A percentile compares a stretch with the other conserved stretches of the same genome.
phyloP scores from a whole-genome alignment of 768 basidiomycete genomes.

The Termitomyces sp. region DNA sequence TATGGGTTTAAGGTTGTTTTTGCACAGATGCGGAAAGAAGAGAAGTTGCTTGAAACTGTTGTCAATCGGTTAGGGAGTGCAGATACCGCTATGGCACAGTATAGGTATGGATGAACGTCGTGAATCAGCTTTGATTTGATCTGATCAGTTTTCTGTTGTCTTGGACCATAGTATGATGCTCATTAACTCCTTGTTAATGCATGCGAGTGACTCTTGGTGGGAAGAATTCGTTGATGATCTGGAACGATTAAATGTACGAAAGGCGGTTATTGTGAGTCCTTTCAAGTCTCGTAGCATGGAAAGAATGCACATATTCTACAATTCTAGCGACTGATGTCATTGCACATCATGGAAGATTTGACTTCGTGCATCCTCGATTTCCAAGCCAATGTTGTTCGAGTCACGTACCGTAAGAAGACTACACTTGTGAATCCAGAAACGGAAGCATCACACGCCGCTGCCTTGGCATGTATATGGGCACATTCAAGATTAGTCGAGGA shows the following conservation, averaged over 20 bases:
- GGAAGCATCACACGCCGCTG: conserved; percentile 50
- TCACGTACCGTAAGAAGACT: conserved; percentile 76
- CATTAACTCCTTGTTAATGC: conserved; percentile 78
- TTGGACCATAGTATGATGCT: conserved; percentile 71
- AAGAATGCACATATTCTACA: not conserved
- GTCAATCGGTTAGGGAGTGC: conserved; percentile 73
- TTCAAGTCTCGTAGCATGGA: not conserved
- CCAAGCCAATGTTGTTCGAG: conserved; percentile 78
- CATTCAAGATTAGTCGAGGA: conserved; percentile 52
- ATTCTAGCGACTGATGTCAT: conserved; percentile 72
- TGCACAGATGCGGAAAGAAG: conserved; percentile 73
- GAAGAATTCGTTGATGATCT: conserved; percentile 72
- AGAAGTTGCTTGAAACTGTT: conserved; percentile 73
- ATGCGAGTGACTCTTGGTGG: conserved; percentile 76
- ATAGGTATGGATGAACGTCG: conserved; percentile 47
- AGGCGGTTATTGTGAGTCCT: conserved; percentile 70
- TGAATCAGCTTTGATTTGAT: not conserved
- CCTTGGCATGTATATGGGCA: conserved; percentile 67
- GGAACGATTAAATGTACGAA: conserved; percentile 72
- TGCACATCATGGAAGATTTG: conserved; percentile 75
- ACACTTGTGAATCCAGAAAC: conserved; percentile 67
- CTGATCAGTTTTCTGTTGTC: conserved; percentile 1
- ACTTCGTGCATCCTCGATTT: conserved; percentile 84
- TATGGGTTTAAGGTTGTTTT: conserved; percentile 85
- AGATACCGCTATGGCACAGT: conserved; percentile 79